A percentile compares a stretch with the other conserved stretches of the same genome.
Conservation (phyloP, 2,329 filamentous ascomycete species). For the Neospermospora avenae region DNA sequence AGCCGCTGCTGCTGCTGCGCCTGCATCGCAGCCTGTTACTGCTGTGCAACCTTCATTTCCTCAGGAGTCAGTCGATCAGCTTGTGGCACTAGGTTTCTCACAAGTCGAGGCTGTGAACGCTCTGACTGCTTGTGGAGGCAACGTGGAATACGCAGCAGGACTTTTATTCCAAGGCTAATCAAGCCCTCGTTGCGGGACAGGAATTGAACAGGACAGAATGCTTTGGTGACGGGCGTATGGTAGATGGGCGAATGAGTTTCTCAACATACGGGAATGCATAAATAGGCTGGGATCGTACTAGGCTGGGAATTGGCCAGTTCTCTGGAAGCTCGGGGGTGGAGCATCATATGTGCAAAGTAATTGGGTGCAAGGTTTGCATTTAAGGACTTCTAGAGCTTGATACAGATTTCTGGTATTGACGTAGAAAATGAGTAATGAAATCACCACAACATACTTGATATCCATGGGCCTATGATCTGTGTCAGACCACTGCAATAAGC, state of each 20-base stretch:
- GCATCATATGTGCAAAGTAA: constrained; percentile 8
- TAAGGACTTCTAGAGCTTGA: not conserved
- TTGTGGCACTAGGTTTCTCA: constrained; percentile 75
- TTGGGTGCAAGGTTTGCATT: not conserved
- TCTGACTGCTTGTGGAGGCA: constrained; percentile 76
- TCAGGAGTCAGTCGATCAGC: constrained; percentile 68
- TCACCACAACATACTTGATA: not conserved
- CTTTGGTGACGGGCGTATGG: constrained; percentile 12
- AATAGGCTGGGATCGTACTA: not conserved
- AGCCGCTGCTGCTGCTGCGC: constrained; percentile 23
- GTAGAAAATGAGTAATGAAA: not conserved
- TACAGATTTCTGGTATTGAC: not conserved
- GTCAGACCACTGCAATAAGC: too few relatives aligned
- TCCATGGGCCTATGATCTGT: not conserved
- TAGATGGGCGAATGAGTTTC: not conserved
- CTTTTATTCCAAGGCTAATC: constrained; percentile 60
- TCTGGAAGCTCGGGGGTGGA: not conserved
- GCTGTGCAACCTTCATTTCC: constrained; percentile 30
- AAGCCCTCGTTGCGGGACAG: not conserved
- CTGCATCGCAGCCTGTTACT: constrained; percentile 1
- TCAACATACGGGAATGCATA: not conserved
- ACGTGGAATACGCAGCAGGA: constrained; percentile 84
- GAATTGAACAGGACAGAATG: not conserved
- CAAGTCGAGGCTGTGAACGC: constrained; percentile 75
- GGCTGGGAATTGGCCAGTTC: not conserved